Conservation (phyloP, 176 grass and related monocot species). For the Guadua angustifolia region DNA sequence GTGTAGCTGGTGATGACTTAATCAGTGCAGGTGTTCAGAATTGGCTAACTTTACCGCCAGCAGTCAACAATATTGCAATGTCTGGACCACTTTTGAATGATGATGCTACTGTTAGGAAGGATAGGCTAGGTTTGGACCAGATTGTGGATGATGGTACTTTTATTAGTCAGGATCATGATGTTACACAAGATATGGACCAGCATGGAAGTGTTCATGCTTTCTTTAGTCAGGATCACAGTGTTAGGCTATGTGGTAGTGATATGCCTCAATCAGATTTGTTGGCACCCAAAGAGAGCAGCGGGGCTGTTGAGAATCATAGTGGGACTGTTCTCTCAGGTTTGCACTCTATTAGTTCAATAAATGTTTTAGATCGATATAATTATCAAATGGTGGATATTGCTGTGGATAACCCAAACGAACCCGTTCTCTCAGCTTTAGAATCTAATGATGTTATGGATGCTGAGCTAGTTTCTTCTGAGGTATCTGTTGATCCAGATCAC, state of each 20-base stretch:
- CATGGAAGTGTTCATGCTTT: slow-evolving; percentile 30
- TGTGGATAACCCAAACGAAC: slow-evolving; percentile 26
- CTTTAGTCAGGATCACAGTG: slow-evolving; percentile 39
- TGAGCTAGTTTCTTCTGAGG: slow-evolving; percentile 43
- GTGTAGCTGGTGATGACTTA: slow-evolving; percentile 19
- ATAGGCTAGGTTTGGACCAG: slow-evolving; percentile 45
- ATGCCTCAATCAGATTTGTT: slow-evolving; percentile 38
- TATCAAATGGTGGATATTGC: slow-evolving; percentile 33
- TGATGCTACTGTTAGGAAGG: slow-evolving; percentile 29
- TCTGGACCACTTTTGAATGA: slow-evolving; percentile 22
- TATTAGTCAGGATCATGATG: slow-evolving; percentile 45
- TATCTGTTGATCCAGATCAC: slow-evolving; percentile 39
- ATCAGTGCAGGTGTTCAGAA: slow-evolving; percentile 44
- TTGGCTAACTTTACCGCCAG: slow-evolving; percentile 53
- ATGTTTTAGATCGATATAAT: slow-evolving; percentile 33
- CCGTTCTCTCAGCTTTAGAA: slow-evolving; percentile 41
- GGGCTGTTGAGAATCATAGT: slow-evolving; percentile 24
- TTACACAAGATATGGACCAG: slow-evolving; percentile 42
- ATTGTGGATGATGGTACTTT: slow-evolving; percentile 34
- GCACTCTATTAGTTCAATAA: slow-evolving; percentile 32
- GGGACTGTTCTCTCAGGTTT: slow-evolving; percentile 31
- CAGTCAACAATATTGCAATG: slow-evolving; percentile 22
- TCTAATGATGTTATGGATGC: slow-evolving; percentile 37
- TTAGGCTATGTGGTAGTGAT: slow-evolving; percentile 35
- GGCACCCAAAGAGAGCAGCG: slow-evolving; percentile 28